phyloP scores from a whole-genome alignment of 306 rosid genomes.

The Prunus fruticosa region DNA sequence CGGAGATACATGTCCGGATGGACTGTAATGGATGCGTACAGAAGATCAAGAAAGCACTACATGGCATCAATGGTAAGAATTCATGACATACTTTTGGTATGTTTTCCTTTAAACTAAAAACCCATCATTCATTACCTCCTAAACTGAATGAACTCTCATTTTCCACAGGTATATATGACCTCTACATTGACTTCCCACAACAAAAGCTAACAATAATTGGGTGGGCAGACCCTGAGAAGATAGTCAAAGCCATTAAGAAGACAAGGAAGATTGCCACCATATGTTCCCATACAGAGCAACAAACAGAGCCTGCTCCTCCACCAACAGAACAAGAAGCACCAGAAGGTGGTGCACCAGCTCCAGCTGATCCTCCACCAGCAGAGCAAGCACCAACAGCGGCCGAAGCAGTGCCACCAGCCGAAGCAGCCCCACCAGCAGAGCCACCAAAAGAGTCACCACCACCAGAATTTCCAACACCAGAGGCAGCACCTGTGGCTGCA shows the following conservation, averaged over 20 bases:
- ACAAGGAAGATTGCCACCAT: slow-evolving; percentile 76
- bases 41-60: slow-evolving; percentile 77
- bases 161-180: slow-evolving; percentile 73
- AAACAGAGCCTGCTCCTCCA: slow-evolving; percentile 33
- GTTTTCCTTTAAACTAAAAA: not conserved
- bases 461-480: slow-evolving; percentile 30
- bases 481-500: slow-evolving; percentile 25
- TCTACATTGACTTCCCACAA: slow-evolving; percentile 55
- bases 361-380: slow-evolving; percentile 17
- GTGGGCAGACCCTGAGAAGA: slow-evolving; percentile 82
- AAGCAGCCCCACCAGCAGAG: slow-evolving; percentile 16
- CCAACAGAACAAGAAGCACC: slow-evolving; percentile 33
- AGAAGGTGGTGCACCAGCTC: slow-evolving; percentile 23
- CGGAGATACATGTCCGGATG: slow-evolving; percentile 80
- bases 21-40: slow-evolving; percentile 95
- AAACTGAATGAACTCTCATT: not conserved
- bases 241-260: slow-evolving; percentile 76
- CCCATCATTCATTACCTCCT: not conserved
- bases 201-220: slow-evolving; percentile 73
- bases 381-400: slow-evolving; percentile 18
- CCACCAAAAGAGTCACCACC: slow-evolving; percentile 34
- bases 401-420: slow-evolving; percentile 31
- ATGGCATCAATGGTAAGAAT: slow-evolving; percentile 64
- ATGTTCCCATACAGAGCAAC: slow-evolving; percentile 52
- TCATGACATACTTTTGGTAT: not conserved